Base-by-base conservation (phyloP, 2,329 filamentous ascomycete species). In the Gaeumannomyces tritici region DNA sequence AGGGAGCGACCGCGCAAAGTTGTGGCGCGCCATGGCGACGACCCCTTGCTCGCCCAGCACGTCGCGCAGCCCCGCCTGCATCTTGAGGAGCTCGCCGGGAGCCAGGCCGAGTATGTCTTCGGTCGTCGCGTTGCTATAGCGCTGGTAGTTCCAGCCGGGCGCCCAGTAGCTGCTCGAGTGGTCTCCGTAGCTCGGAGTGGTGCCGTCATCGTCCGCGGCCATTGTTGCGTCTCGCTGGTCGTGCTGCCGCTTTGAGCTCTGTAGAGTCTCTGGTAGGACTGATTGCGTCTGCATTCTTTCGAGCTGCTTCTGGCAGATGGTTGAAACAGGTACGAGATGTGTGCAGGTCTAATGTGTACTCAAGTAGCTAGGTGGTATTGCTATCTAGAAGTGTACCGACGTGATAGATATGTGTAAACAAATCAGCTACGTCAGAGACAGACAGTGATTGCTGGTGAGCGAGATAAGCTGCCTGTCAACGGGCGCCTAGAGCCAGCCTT, bases 111-210 rank as follows among this genome's bases (percentile, higher is more conserved):
- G 31, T 5, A 62, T 57, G 24, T 62, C 60, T 3, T 51, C 33
- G 24, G 55, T 57, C 5, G 54, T 57, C 21, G 60, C 60, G 8
- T 47, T 47, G 33, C 60, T 57, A 55, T 62, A 62, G 29, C 55
- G 55, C 24, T 33, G 21, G 33, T 57, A 62, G 33, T 57, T 62
- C 60, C 55, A 62, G 55, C 60, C 60, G 11, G 31, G 28, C 3
- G 60, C 54, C 60, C 60, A 62, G 60, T 62, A 62, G 60, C 31
- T 62, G 60, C 60, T 61, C 12, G 60, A 62, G n/a, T 62, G 60
- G 60, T 62, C 60, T 24, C 54, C 60, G 55, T 62, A 62, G 27
- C 24, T 27, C 27, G 18, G 42, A 7, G 18, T 47, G 18, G 21
- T 47, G 18, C n/a, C 18, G 42, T 47, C 58, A n/a, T 21, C 28